Percentiles rank a stretch among this genome's conserved stretches.
Evolutionary conservation across 2,329 filamentous ascomycete genomes (phyloP).

Genomic region (Arthrobotrys sphaeroides): DNA sequence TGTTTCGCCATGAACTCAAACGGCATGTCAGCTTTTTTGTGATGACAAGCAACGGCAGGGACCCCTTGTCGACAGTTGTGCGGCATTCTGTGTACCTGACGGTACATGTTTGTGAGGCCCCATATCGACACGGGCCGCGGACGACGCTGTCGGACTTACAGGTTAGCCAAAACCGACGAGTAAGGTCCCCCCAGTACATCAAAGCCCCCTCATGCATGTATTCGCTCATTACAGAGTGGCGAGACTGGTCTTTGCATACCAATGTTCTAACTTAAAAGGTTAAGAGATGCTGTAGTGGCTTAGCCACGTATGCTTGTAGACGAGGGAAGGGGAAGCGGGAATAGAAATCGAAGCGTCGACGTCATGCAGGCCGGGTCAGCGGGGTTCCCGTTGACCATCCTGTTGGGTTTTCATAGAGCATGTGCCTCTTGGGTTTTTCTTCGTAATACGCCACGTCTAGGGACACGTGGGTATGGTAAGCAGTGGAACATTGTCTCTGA

Average conservation of each 20-base stretch:
- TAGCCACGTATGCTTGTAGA: constrained; percentile 21
- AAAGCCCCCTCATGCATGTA: background rate
- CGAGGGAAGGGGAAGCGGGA: background rate
- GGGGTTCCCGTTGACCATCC: constrained; percentile 37
- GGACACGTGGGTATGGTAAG: constrained; percentile 28
- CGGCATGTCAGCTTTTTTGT: background rate
- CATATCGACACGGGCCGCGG: constrained; percentile 18
- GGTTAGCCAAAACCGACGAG: background rate
- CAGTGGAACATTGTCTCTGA: constrained; percentile 9
- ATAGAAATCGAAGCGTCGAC: constrained; percentile 9
- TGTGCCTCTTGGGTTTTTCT: background rate
- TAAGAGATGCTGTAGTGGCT: constrained; percentile 18
- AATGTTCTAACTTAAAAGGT: background rate
- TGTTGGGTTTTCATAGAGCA: constrained; percentile 25
- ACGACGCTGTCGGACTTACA: constrained; percentile 19
- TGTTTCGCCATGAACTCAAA: background rate
- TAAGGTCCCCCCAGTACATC: background rate
- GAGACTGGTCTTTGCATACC: constrained; percentile 29
- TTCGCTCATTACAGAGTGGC: constrained; percentile 2
- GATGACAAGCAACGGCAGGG: background rate
- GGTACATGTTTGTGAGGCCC: constrained; percentile 47
- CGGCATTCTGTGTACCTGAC: constrained; percentile 44
- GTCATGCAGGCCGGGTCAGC: constrained; percentile 30
- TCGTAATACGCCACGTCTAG: constrained; percentile 29
- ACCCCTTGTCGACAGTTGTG: constrained; percentile 42